Evolutionary conservation across 2,329 filamentous ascomycete genomes (phyloP), one percentile per base, ranked within the genome.

Genomic region (Teratosphaeria zuluensis): DNA sequence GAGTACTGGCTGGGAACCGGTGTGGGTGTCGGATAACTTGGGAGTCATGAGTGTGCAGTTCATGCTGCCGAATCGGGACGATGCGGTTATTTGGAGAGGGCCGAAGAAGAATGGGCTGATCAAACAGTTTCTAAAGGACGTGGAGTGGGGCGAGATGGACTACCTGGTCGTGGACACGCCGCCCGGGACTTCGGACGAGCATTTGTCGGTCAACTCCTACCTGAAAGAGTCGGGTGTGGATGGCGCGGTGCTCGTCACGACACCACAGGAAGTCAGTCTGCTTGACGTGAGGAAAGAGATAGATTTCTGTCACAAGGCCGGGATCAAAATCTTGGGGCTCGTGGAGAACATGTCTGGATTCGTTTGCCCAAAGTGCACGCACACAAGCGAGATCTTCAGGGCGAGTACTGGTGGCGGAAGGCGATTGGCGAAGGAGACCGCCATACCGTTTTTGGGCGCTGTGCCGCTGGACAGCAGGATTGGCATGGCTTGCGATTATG

Each of bases 271-370:
- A 75, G 90, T 97, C 19, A 84, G 88, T 1, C 78, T 99, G 57
- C 80, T 99, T 52, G 94, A 99, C 71, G 94, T 99, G 12, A 81
- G 94, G 65, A 97, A 96, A 76, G 94, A 99, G 75, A 92, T 99
- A 59, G 92, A 99, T 70, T 99, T 99, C 70, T 99, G 95, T 75
- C 81, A 86, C 59, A 99, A 99, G 76, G 94, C 94, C 0, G 90
- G 89, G 3, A 97, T 99, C 65, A 82, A 80, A 54, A 84, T 99
- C 6, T 74, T 99, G 3, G 94, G 94, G 0, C 79, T 99, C 48
- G 94, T 96, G 16, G 94, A 99, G 78, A 99, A 99, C 71, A 99
- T 99, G 94, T 90, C 87, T 59, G 90, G 91, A 3, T 99, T 97
- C 67, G 92, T 99, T 56, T 99, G 94, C 70, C 92, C 92, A 9